A percentile compares a stretch with the other conserved stretches of the same genome.
Conservation (phyloP, 352 stramenopile species). For the Phytophthora citrophthora region DNA sequence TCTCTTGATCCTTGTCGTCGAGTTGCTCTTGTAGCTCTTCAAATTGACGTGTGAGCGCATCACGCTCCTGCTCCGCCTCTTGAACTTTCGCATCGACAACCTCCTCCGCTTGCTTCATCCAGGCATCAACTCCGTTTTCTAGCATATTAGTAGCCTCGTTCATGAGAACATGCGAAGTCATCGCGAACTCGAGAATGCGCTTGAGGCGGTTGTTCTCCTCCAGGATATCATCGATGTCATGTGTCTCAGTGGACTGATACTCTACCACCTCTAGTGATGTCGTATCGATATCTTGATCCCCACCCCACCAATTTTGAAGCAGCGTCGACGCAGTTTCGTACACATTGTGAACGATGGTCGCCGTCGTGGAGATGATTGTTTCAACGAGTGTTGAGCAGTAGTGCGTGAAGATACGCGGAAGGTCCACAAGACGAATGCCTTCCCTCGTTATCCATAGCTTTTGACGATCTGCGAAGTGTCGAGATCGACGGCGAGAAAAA, state of each 20-base stretch:
- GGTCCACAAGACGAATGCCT: constrained; percentile 2
- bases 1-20: constrained; percentile 31
- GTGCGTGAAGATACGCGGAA: constrained; percentile 18
- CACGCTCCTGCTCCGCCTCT: constrained; percentile 24
- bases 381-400: constrained; percentile 25
- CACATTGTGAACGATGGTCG: constrained; percentile 6
- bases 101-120: constrained; percentile 26
- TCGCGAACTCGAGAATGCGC: constrained; percentile 30
- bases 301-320: constrained; percentile 27
- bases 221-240: constrained; percentile 22
- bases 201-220: constrained; percentile 35
- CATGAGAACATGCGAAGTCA: constrained; percentile 33
- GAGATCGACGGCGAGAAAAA: constrained; percentile 25
- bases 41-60: constrained; percentile 22
- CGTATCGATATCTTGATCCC: constrained; percentile 6
- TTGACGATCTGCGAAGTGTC: constrained; percentile 4
- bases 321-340: constrained; percentile 17
- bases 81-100: constrained; percentile 23
- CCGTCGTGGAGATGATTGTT: constrained; percentile 18
- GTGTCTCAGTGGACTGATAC: not conserved
- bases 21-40: constrained; percentile 28
- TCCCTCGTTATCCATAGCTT: constrained; percentile 14
- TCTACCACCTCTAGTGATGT: constrained; percentile 24
- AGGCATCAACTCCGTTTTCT: constrained; percentile 20
- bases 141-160: constrained; percentile 33